Percentiles rank a stretch among this genome's conserved stretches.
Evolutionary conservation across 768 basidiomycete species (phyloP).

Genomic region (Calocybe gangraenosa): DNA sequence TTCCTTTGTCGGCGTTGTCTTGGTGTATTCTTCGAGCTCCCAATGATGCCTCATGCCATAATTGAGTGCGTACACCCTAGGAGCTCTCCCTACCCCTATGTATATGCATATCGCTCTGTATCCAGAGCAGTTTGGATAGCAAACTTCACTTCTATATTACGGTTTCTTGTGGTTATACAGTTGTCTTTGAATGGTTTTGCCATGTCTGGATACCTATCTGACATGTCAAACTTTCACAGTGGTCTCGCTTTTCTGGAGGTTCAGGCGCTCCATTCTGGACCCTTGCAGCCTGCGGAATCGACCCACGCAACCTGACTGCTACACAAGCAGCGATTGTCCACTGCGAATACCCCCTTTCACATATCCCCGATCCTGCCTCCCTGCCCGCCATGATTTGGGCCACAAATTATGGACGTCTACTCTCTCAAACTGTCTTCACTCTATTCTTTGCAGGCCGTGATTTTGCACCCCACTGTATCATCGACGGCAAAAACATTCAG

Average conservation of each 20-base stretch:
- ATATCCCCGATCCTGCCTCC: conserved; percentile 59
- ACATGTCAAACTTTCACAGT: conserved; percentile 59
- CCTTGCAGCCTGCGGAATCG: conserved; percentile 82
- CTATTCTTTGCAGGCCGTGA: conserved; percentile 90
- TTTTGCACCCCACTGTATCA: conserved; percentile 87
- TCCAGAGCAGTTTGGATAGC: too few species aligned
- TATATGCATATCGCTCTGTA: too few species aligned
- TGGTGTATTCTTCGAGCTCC: background rate
- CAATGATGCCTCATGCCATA: background rate
- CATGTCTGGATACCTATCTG: too few species aligned
- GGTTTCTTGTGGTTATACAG: too few species aligned
- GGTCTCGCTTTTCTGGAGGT: conserved; percentile 94
- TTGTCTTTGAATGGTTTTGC: too few species aligned
- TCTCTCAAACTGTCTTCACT: conserved; percentile 87
- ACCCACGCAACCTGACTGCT: conserved; percentile 79
- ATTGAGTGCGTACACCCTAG: too few species aligned
- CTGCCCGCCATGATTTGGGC: conserved; percentile 97
- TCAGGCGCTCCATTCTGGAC: conserved; percentile 97
- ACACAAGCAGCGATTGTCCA: conserved; percentile 87
- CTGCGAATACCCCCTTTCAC: conserved; percentile 74
- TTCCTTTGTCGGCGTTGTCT: background rate
- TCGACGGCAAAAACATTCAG: conserved; percentile 91
- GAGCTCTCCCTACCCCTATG: too few species aligned
- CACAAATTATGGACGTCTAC: conserved; percentile 90
- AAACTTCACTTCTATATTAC: too few species aligned